Conservation (phyloP, 1,284 basidiomycete species). For the Vanrija pseudolonga region DNA sequence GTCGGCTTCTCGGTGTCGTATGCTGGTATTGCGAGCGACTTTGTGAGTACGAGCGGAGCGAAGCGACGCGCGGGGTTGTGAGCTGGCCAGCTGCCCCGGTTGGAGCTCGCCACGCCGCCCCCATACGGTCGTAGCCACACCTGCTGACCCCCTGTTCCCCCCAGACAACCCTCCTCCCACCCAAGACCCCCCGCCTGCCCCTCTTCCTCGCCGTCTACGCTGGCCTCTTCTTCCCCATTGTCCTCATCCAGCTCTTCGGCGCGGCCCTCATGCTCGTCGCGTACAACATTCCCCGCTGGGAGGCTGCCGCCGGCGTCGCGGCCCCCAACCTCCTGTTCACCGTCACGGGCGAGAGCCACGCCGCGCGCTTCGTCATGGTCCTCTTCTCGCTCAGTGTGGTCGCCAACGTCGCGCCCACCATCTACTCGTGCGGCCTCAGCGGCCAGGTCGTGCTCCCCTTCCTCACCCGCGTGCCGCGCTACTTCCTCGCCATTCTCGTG, state of each 20-base stretch:
- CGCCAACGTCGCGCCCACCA: constrained; percentile 75
- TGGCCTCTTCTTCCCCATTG: constrained; percentile 68
- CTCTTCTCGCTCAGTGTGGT: constrained; percentile 58
- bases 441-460: constrained; percentile 72
- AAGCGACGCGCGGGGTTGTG: not conserved
- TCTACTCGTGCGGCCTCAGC: constrained; percentile 79
- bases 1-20: constrained; percentile 46
- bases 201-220: constrained; percentile 70
- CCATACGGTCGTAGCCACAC: too few species aligned
- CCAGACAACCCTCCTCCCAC: constrained; percentile 46
- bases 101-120: too few species aligned
- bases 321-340: constrained; percentile 70
- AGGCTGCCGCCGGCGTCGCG: constrained; percentile 57
- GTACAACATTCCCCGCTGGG: constrained; percentile 65
- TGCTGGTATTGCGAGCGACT: constrained; percentile 41
- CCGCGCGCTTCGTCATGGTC: constrained; percentile 80
- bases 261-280: constrained; percentile 56
- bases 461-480: constrained; percentile 65
- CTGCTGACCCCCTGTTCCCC: too few species aligned
- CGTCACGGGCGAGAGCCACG: constrained; percentile 60
- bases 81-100: not conserved
- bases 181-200: constrained; percentile 34
- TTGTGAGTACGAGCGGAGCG: constrained; percentile 23
- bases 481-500: constrained; percentile 75
- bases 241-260: constrained; percentile 67